Conservation (phyloP, 2,329 filamentous ascomycete species). For the Juglanconis juglandina region DNA sequence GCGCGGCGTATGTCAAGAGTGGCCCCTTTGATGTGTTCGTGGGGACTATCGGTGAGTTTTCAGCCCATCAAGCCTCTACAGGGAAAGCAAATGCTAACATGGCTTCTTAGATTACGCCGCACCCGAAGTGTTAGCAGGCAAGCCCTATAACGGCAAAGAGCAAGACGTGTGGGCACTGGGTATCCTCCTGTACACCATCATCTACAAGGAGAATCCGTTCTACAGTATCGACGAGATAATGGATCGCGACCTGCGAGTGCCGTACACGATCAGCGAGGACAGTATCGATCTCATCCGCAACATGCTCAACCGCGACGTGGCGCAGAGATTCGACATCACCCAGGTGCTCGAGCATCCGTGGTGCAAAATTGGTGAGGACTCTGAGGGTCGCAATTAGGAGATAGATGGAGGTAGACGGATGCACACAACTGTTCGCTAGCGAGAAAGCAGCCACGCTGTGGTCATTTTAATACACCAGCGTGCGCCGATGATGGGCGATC, state of each 20-base stretch:
- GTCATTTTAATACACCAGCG: no score
- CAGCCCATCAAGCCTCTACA: neutral
- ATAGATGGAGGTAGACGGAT: neutral
- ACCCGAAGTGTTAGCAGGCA: conserved; percentile 92
- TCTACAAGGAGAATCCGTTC: conserved; percentile 99
- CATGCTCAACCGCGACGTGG: conserved; percentile 91
- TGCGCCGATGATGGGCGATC: no score
- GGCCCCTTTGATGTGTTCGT: conserved; percentile 99
- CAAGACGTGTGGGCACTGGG: conserved; percentile 98
- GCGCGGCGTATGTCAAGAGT: conserved; percentile 96
- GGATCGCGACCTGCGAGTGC: conserved; percentile 89
- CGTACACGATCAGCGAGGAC: conserved; percentile 82
- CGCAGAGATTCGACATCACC: conserved; percentile 77
- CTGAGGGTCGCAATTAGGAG: neutral
- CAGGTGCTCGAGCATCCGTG: conserved; percentile 89
- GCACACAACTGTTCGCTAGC: no score
- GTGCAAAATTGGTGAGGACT: conserved; percentile 40
- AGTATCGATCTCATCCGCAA: conserved; percentile 87
- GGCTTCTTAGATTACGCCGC: conserved; percentile 79
- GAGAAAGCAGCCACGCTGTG: no score
- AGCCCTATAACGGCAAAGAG: conserved; percentile 89
- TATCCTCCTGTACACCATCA: conserved; percentile 95
- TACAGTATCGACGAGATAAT: conserved; percentile 99
- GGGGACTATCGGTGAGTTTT: conserved; percentile 82
- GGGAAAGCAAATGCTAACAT: conserved; percentile 5